Conservation (phyloP, 2,329 filamentous ascomycete species). For the Talaromyces sp. region DNA sequence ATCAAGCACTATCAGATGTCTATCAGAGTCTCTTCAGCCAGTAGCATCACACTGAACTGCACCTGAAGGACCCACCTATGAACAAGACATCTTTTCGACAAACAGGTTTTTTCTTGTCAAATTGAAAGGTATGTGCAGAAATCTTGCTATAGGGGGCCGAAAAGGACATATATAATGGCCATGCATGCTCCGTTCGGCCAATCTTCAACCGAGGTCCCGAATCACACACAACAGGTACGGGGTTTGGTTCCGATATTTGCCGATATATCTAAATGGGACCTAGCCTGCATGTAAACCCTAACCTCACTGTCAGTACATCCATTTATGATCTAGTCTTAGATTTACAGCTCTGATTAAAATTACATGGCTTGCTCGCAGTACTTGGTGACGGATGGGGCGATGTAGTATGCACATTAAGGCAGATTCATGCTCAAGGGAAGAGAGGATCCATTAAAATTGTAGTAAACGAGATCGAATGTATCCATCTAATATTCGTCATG, state of each 20-base stretch:
- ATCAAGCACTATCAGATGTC: background rate
- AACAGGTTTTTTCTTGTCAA: too few species aligned
- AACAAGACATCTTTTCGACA: background rate
- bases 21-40: background rate
- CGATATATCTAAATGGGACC: background rate
- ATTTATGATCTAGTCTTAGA: too few species aligned
- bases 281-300: too few species aligned
- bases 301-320: too few species aligned
- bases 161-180: background rate
- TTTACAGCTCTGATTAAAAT: too few species aligned
- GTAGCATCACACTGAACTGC: background rate
- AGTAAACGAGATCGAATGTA: background rate
- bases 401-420: background rate
- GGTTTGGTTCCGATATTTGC: slow-evolving; percentile 3
- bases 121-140: background rate
- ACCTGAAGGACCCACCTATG: background rate
- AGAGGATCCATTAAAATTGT: background rate
- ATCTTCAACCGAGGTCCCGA: slow-evolving; percentile 5
- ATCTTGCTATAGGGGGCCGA: background rate
- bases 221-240: background rate
- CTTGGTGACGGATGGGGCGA: too few species aligned
- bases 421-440: background rate
- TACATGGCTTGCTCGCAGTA: too few species aligned
- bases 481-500: background rate
- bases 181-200: background rate